Evolutionary conservation across 495 filamentous ascomycete species (phyloP), one percentile per base, ranked within the genome.

Genomic region (Chaetomium cochliodes): DNA sequence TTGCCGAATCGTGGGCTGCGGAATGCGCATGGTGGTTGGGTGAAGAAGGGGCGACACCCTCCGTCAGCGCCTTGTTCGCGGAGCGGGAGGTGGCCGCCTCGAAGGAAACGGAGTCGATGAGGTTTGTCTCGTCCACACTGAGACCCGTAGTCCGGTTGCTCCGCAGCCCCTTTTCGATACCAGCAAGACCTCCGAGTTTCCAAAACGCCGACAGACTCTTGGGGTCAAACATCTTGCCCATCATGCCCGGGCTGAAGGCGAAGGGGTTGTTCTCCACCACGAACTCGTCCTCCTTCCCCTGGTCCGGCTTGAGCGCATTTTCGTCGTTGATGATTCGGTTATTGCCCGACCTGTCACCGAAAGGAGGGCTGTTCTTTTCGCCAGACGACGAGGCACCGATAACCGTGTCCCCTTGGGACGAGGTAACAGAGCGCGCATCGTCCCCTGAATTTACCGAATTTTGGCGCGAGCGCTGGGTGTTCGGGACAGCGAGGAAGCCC

Each of bases 211-310:
- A 80, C 18, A 91, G 74, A 56, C 83, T 90, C 74, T 92, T 92
- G 12, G 90, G 90, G 66, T 90, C 87, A 41, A 89, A 80, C 77
- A 90, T 82, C 69, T 92, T 92, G 70, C 86, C 87, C 52, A 92
- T 76, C 71, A 89, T 84, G 9, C 90, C 89, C 0, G 88, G 85
- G 12, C 82, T 86, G 67, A 86, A 92, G 44, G 87, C 88, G 68
- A 92, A 92, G 3, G 84, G 85, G 67, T 89, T 92, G 62, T 90
- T 77, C 16, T 82, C 74, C 4, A 89, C 83, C 20, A 82, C 66
- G 72, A 90, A 92, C 68, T 89, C 87, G 12, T 75, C 75, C 62
- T 88, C 86, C 63, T 81, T 82, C 11, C 84, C 85, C 56, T 83
- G 82, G 73, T 92, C 89, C 0, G 91, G 87, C 8, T 79, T 84